A percentile compares a stretch with the other conserved stretches of the same genome.
Conservation (phyloP, 1,284 basidiomycete species). For the Malassezia globosa region DNA sequence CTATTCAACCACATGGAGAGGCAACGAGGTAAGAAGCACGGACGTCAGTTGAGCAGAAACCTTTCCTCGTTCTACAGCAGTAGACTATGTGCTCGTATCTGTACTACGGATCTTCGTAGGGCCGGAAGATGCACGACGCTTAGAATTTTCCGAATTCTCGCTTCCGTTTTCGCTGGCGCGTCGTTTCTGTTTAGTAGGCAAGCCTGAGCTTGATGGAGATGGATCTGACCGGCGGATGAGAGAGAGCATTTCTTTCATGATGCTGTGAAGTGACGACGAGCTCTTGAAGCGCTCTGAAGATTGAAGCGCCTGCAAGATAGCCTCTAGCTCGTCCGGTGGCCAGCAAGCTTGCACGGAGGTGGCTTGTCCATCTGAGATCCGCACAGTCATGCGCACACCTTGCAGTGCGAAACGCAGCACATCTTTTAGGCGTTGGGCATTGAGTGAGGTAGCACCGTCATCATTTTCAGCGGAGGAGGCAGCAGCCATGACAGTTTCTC, state of each 20-base stretch:
- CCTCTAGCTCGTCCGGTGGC: conserved; percentile 43
- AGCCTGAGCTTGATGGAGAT: too few relatives aligned
- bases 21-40: too few relatives aligned
- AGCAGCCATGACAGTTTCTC: conserved; percentile 53
- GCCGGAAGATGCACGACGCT: too few relatives aligned
- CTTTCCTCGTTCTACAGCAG: too few relatives aligned
- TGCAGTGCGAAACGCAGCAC: conserved; percentile 62
- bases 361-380: conserved; percentile 29
- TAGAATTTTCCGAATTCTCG: too few relatives aligned
- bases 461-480: conserved; percentile 50
- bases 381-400: conserved; percentile 58
- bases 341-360: conserved; percentile 31
- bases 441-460: conserved; percentile 48
- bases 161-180: too few relatives aligned
- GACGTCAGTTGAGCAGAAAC: too few relatives aligned
- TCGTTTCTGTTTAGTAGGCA: too few relatives aligned
- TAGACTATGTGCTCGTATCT: too few relatives aligned
- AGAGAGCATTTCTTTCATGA: conserved; percentile 56
- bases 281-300: conserved; percentile 22
- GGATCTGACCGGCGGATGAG: too few relatives aligned
- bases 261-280: conserved; percentile 49
- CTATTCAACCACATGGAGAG: too few relatives aligned
- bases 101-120: too few relatives aligned
- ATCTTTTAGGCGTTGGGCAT: conserved; percentile 64
- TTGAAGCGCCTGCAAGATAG: conserved; percentile 19